Evolutionary conservation across 257 asterid species (phyloP).

Genomic region (Avicennia marina): DNA sequence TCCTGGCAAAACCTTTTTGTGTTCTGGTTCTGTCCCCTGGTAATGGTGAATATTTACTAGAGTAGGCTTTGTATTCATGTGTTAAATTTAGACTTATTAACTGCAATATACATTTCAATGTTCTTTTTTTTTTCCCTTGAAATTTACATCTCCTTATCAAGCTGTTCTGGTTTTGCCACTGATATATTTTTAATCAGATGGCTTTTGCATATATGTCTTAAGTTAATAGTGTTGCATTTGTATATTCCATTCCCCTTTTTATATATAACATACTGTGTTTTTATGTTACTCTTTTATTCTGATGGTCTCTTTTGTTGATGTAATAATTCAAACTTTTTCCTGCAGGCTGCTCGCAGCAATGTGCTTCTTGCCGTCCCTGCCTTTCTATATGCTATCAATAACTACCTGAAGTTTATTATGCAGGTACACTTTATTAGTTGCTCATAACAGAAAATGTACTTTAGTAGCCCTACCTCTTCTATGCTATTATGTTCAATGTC

Average conservation of each 20-base stretch:
- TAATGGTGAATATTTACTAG: too few relatives aligned
- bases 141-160: too few relatives aligned
- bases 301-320: conserved; percentile 3
- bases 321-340: conserved; percentile 1
- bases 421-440: conserved; percentile 39
- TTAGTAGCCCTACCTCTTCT: background rate
- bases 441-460: background rate
- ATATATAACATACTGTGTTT: background rate
- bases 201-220: too few relatives aligned
- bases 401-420: conserved; percentile 72
- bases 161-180: too few relatives aligned
- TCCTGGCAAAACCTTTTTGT: too few relatives aligned
- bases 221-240: too few relatives aligned
- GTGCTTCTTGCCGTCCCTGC: conserved; percentile 78
- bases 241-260: background rate
- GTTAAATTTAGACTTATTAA: too few relatives aligned
- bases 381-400: conserved; percentile 66
- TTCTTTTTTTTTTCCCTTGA: too few relatives aligned
- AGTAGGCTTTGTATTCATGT: too few relatives aligned
- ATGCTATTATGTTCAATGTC: background rate
- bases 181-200: too few relatives aligned
- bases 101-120: too few relatives aligned
- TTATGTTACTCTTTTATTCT: background rate
- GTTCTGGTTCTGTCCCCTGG: too few relatives aligned
- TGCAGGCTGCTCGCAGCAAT: conserved; percentile 75